Evolutionary conservation across 768 basidiomycete genomes (phyloP).

Genomic region (Russula ochroleuca): DNA sequence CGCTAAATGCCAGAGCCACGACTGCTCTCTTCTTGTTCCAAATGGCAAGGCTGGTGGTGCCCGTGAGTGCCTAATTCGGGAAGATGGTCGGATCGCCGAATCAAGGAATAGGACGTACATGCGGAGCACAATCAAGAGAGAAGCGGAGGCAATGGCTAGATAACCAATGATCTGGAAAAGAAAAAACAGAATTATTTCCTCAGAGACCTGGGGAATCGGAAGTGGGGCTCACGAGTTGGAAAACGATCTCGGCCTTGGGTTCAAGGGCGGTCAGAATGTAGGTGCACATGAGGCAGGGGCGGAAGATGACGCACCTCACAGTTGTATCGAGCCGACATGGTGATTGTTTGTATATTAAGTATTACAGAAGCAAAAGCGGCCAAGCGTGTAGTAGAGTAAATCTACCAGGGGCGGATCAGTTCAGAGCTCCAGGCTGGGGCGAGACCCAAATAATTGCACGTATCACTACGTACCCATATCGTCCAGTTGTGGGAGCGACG

Average conservation of each 20-base stretch:
- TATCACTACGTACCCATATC: background rate
- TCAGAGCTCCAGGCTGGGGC: background rate
- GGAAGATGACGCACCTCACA: background rate
- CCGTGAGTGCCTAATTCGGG: background rate
- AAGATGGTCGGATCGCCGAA: background rate
- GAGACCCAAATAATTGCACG: background rate
- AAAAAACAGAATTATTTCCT: background rate
- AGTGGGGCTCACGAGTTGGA: background rate
- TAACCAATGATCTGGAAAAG: background rate
- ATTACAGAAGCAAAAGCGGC: background rate
- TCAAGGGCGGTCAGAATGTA: background rate
- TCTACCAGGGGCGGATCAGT: background rate
- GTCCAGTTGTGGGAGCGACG: background rate
- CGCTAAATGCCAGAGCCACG: background rate
- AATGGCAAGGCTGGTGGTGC: background rate
- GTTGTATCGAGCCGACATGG: background rate
- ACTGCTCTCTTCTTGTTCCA: background rate
- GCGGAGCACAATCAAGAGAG: slow-evolving; percentile 1
- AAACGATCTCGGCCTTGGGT: background rate
- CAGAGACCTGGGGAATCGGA: background rate
- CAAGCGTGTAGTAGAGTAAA: background rate
- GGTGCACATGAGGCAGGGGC: background rate
- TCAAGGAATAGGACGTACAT: background rate
- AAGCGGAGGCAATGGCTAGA: background rate
- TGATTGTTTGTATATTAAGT: background rate